Conservation (phyloP, 805 yeast species). For the Candida tallmaniae region DNA sequence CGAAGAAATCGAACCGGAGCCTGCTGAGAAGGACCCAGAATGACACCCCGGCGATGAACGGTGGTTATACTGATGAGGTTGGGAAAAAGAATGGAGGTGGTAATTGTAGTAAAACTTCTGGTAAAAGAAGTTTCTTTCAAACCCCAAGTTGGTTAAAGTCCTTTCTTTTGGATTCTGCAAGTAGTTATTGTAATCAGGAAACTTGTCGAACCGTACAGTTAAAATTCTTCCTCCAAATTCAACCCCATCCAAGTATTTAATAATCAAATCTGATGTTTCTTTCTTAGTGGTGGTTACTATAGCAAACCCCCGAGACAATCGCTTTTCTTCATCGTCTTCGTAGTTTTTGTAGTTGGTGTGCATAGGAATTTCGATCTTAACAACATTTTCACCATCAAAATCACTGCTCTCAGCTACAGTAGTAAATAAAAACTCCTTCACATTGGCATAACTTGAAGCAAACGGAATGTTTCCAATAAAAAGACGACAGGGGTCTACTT, state of each 20-base stretch:
- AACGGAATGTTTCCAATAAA: constrained; percentile 58
- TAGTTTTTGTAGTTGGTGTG: constrained; percentile 15
- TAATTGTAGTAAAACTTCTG: constrained; percentile 26
- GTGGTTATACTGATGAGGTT: neutral
- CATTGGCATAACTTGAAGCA: constrained; percentile 31
- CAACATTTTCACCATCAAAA: constrained; percentile 21
- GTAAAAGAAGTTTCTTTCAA: constrained; percentile 28
- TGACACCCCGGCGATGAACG: no score
- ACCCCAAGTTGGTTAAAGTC: constrained; percentile 22
- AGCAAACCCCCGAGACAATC: constrained; percentile 53
- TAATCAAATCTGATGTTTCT: constrained; percentile 45
- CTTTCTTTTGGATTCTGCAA: constrained; percentile 15
- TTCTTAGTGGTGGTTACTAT: constrained; percentile 49
- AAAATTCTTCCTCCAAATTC: constrained; percentile 57
- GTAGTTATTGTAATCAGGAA: constrained; percentile 39
- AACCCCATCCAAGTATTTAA: constrained; percentile 45
- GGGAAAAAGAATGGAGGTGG: neutral
- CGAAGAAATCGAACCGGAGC: constrained; percentile 5
- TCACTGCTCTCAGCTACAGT: constrained; percentile 24
- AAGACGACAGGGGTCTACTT: constrained; percentile 40
- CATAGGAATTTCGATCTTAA: constrained; percentile 39
- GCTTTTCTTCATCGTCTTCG: neutral
- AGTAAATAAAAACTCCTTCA: constrained; percentile 24
- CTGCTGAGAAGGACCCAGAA: no score
- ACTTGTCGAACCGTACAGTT: constrained; percentile 58